A percentile compares a stretch with the other conserved stretches of the same genome.
These are phyloP conservation scores for Pistacia integerrima DNA, from an alignment of 345 rosid species.

Conservation along the genomic window DNA sequence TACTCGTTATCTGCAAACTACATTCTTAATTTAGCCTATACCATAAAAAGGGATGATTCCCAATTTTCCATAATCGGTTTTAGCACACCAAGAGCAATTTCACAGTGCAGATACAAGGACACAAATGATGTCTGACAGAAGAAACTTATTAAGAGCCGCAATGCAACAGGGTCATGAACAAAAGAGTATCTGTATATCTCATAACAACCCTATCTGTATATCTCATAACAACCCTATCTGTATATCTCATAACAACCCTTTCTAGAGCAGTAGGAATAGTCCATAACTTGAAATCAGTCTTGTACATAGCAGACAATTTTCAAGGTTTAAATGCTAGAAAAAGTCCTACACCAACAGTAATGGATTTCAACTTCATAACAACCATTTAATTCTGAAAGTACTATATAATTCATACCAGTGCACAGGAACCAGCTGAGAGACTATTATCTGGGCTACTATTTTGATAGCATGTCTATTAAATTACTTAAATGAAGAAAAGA, in stretches of 20 bases:
- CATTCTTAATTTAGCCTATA: too few species aligned
- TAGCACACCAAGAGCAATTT: background rate
- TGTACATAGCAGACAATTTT: background rate
- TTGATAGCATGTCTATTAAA: background rate
- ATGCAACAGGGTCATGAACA: background rate
- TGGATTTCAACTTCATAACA: background rate
- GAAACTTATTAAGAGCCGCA: background rate
- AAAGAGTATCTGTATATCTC: background rate
- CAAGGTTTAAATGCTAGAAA: background rate
- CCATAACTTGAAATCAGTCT: background rate
- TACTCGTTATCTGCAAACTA: background rate
- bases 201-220: too few species aligned
- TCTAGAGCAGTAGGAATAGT: background rate
- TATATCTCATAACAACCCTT: background rate
- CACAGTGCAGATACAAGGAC: background rate
- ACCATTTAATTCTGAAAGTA: background rate
- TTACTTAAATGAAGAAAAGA: background rate
- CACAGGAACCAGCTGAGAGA: background rate
- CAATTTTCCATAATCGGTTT: background rate
- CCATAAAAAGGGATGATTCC: background rate
- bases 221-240: too few species aligned
- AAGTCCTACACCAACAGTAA: background rate
- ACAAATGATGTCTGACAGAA: background rate
- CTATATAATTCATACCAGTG: background rate
- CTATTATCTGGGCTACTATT: background rate